Evolutionary conservation across 805 yeast genomes (phyloP), one percentile per base, ranked within the genome.

Genomic region (Candida koratica): DNA sequence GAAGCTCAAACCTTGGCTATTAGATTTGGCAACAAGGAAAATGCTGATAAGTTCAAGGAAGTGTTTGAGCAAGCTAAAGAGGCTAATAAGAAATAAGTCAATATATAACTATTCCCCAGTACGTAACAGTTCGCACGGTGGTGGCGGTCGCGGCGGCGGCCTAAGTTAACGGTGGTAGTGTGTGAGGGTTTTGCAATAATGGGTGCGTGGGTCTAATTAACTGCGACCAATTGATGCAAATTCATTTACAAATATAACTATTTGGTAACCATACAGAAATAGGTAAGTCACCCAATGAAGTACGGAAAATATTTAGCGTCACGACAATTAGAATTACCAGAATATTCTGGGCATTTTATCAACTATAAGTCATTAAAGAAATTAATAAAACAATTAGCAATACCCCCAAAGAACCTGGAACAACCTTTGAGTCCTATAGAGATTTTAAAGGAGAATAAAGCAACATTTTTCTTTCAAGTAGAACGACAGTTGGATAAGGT

Each of bases 1-100:
- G 96, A 89, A 69, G 96, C 96, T 31, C 87, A 81, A 67, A 90
- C 97, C 37, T 78, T 93, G 64, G 98, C 98, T 44, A 89, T 93
- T 51, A 83, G 98, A 66, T 93, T 93, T 56, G 93, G 90, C 48
- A 77, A 72, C 67, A 84, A 84, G 67, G 94, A 84, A 66, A 84
- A 88, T 56, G 98, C 98, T 52, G 95, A 90, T 54, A 78, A 84
- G 58, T 93, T 93, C 75, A 93, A 93, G 71, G 90, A 83, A 61
- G 81, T 81, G 63, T 93, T 93, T 55, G 94, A 81, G 64, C 73
- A 75, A 55, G 95, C 96, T 46, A 88, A 85, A 70, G 71, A 71
- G 46, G 49, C 37, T 11, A 44, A 44, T 32, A 44, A 44, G 43
- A 37, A 34, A 28, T 36, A 32, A 17, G 17, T 29, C 17, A 25